Percentiles rank a stretch among this genome's conserved stretches.
phyloP scores from a whole-genome alignment of 208 protist genomes.

The Entamoeba nuttalli region DNA sequence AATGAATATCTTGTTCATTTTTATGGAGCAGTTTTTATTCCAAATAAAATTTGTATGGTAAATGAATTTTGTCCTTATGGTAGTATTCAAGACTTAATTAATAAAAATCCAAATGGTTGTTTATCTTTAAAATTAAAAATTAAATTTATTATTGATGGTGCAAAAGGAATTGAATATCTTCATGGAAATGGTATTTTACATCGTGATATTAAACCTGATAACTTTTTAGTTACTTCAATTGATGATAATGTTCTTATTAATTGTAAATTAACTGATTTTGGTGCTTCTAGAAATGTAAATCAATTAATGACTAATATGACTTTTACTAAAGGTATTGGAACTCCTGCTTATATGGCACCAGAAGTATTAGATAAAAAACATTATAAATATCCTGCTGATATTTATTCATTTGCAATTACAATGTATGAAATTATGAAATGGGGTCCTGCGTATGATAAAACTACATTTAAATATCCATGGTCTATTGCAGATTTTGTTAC shows the following conservation, averaged over 20 bases:
- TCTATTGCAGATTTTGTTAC: neutral
- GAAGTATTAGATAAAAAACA: neutral
- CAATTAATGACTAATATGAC: neutral
- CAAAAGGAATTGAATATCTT: neutral
- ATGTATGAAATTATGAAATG: neutral
- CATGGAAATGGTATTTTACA: too few species aligned
- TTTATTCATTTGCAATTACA: neutral
- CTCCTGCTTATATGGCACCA: neutral
- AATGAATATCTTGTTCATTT: neutral
- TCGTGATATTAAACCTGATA: too few species aligned
- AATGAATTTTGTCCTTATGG: neutral
- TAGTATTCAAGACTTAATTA: neutral
- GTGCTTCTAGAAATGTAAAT: neutral
- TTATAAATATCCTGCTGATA: neutral
- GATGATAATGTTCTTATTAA: too few species aligned
- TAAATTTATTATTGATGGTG: neutral
- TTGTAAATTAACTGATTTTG: neutral
- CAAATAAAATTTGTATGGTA: neutral
- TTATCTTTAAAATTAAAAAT: neutral
- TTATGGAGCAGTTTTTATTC: too few species aligned
- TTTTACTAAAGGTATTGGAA: neutral
- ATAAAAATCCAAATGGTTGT: neutral
- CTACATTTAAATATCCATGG: neutral
- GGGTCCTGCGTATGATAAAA: neutral
- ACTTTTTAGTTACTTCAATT: too few species aligned